These are phyloP conservation scores for Symbiodinium pilosum DNA, from an alignment of 73 alveolate genomes.

Conservation along the genomic window DNA sequence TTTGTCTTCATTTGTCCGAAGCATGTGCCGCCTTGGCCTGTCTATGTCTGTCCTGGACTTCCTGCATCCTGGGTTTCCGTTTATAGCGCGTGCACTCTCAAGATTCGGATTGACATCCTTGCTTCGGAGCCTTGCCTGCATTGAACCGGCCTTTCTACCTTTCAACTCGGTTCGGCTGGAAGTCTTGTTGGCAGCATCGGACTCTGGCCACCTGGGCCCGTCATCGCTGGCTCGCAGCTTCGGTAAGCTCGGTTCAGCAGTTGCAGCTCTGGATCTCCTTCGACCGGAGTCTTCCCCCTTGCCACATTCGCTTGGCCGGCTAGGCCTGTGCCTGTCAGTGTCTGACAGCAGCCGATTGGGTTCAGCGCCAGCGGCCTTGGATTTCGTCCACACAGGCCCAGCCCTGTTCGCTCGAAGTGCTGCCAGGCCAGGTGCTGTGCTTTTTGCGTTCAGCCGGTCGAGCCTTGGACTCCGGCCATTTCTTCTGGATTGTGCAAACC, in stretches of 20 bases:
- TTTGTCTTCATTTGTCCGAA: not conserved
- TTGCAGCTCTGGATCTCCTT: conserved; percentile 22
- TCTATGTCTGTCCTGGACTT: not conserved
- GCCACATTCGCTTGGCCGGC: not conserved
- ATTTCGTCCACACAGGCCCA: not conserved
- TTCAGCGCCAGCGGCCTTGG: not conserved
- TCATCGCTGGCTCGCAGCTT: not conserved
- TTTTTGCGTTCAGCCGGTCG: not conserved
- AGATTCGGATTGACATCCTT: not conserved
- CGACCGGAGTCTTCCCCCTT: not conserved
- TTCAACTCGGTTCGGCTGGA: not conserved
- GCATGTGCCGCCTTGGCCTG: not conserved
- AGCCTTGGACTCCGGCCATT: not conserved
- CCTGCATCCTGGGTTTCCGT: not conserved
- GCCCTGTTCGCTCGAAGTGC: not conserved
- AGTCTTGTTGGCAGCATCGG: not conserved
- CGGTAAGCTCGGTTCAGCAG: not conserved
- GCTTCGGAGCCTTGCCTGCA: not conserved
- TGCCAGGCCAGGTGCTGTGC: not conserved
- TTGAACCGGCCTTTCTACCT: not conserved
- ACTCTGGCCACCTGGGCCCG: not conserved
- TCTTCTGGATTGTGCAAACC: not conserved
- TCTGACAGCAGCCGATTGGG: not conserved
- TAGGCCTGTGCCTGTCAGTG: not conserved
- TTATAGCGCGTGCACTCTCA: not conserved